Conservation (phyloP, 306 rosid genomes). For the Begonia masoniana region DNA sequence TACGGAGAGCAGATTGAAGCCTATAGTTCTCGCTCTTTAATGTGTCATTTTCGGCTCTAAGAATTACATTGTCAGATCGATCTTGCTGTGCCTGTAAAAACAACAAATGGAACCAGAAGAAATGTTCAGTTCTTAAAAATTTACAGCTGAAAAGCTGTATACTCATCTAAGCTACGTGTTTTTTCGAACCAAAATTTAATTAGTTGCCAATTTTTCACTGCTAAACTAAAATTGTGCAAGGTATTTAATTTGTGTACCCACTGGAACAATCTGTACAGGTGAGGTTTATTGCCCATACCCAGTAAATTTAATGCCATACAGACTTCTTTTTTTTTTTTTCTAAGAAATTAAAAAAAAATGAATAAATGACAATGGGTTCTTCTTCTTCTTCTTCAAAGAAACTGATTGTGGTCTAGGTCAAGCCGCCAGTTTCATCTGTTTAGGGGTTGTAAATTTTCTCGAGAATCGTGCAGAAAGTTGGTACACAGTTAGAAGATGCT, state of each 20-base stretch:
- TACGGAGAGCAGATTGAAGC: conserved; percentile 58
- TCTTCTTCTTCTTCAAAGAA: too few relatives aligned
- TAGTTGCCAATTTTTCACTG: conserved; percentile 2
- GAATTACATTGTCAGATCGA: conserved; percentile 63
- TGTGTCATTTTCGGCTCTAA: conserved; percentile 71
- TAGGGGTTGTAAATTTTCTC: too few relatives aligned
- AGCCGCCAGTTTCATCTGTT: too few relatives aligned
- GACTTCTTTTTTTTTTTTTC: too few relatives aligned
- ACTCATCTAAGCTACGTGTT: too few relatives aligned
- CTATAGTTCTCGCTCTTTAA: conserved; percentile 68
- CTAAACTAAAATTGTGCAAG: conserved; percentile 20
- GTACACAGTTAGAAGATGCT: not conserved
- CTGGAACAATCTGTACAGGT: conserved; percentile 56
- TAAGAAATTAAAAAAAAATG: too few relatives aligned
- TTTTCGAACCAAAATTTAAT: not conserved
- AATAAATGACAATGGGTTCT: too few relatives aligned
- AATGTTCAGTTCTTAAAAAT: not conserved
- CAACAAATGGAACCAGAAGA: not conserved
- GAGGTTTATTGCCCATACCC: conserved; percentile 38
- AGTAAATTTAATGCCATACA: too few relatives aligned
- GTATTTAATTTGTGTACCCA: conserved; percentile 38
- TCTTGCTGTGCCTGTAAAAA: conserved; percentile 79
- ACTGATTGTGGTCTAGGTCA: too few relatives aligned
- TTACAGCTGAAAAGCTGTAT: too few relatives aligned
- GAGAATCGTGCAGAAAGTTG: too few relatives aligned